Evolutionary conservation across 2,329 filamentous ascomycete genomes (phyloP).

Genomic region (Venturia aucupariae): DNA sequence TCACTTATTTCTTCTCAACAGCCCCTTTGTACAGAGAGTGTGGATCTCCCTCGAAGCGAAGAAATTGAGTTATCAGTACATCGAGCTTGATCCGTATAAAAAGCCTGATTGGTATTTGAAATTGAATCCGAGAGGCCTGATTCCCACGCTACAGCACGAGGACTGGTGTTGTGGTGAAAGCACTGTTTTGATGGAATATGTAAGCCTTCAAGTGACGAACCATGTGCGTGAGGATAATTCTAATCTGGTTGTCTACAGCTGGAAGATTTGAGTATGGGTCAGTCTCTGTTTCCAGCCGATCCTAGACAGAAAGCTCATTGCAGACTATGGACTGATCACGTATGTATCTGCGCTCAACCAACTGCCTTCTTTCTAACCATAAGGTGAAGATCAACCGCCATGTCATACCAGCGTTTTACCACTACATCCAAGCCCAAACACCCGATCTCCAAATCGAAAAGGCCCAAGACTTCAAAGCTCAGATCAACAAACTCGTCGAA

Average conservation of each 20-base stretch:
- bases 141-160: conserved; percentile 68
- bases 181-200: conserved; percentile 76
- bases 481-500: conserved; percentile 54
- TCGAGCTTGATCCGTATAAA: conserved; percentile 73
- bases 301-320: conserved; percentile 63
- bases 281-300: conserved; percentile 55
- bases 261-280: conserved; percentile 58
- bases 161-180: conserved; percentile 80
- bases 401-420: conserved; percentile 69
- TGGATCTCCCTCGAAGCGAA: conserved; percentile 85
- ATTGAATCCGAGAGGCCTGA: conserved; percentile 64
- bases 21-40: conserved; percentile 42
- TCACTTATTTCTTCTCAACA: background rate
- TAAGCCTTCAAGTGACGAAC: conserved; percentile 27
- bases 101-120: conserved; percentile 63
- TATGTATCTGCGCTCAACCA: conserved; percentile 31
- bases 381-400: conserved; percentile 57
- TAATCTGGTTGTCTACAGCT: conserved; percentile 41
- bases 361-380: background rate
- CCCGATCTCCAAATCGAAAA: conserved; percentile 47
- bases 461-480: conserved; percentile 52
- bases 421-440: conserved; percentile 58
- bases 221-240: background rate
- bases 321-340: conserved; percentile 72
- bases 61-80: conserved; percentile 70